These are phyloP conservation scores for Candida pseudofarinosa DNA, from an alignment of 805 yeast species.

Conservation along the genomic window DNA sequence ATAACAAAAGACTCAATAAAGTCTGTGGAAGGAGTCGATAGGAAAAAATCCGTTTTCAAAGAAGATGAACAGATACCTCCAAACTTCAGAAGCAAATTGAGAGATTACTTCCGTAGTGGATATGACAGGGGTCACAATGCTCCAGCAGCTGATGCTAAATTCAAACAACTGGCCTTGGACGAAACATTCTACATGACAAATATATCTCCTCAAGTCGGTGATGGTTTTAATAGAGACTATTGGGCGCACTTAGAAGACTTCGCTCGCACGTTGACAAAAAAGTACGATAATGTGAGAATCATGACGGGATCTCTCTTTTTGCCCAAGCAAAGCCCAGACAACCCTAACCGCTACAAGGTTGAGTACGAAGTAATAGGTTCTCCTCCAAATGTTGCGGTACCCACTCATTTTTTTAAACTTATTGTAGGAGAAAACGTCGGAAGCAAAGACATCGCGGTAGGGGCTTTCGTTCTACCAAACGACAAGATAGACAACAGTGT, in stretches of 20 bases:
- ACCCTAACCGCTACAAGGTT: slow-evolving; percentile 64
- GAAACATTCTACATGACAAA: slow-evolving; percentile 88
- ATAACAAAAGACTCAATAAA: slow-evolving; percentile 68
- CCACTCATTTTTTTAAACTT: slow-evolving; percentile 93
- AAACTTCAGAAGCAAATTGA: slow-evolving; percentile 67
- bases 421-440: slow-evolving; percentile 70
- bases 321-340: slow-evolving; percentile 77
- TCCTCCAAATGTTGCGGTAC: slow-evolving; percentile 95
- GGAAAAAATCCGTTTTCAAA: slow-evolving; percentile 75
- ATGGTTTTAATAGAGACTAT: slow-evolving; percentile 92
- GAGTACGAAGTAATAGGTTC: slow-evolving; percentile 91
- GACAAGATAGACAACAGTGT: slow-evolving; percentile 67
- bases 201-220: slow-evolving; percentile 96
- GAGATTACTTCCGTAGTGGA: slow-evolving; percentile 91
- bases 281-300: slow-evolving; percentile 72
- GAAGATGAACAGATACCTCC: slow-evolving; percentile 84
- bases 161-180: slow-evolving; percentile 86
- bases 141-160: slow-evolving; percentile 97
- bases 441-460: slow-evolving; percentile 56
- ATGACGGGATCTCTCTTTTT: slow-evolving; percentile 92
- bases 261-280: slow-evolving; percentile 68
- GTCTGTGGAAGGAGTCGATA: slow-evolving; percentile 53
- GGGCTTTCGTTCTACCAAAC: slow-evolving; percentile 92
- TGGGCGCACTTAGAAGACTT: slow-evolving; percentile 98
- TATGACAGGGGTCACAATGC: slow-evolving; percentile 97